phyloP scores from a whole-genome alignment of 805 yeast genomes.

The Nakazawaea populi region DNA sequence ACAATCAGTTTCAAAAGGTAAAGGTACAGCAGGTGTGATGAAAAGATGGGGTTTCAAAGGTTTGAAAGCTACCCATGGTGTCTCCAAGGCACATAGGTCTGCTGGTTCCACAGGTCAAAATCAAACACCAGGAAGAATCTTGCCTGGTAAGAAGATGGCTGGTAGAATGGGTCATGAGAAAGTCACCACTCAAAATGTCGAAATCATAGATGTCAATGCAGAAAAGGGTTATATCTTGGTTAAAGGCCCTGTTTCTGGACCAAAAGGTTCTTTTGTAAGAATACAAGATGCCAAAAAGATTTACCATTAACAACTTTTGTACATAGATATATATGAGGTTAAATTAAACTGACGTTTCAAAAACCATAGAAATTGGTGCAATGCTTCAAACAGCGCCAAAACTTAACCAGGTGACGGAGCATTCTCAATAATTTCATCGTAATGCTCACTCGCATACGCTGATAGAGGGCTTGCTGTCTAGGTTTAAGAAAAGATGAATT shows the following conservation, averaged over 20 bases:
- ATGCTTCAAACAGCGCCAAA: too few species aligned
- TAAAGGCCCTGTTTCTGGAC: slow-evolving; percentile 90
- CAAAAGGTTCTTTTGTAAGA: slow-evolving; percentile 67
- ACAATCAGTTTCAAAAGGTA: slow-evolving; percentile 78
- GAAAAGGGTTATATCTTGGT: slow-evolving; percentile 76
- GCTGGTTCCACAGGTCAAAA: slow-evolving; percentile 97
- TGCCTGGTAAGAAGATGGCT: slow-evolving; percentile 98
- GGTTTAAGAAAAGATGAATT: not conserved
- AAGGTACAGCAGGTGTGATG: slow-evolving; percentile 98
- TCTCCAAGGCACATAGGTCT: slow-evolving; percentile 84
- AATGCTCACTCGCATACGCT: too few species aligned
- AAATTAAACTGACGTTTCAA: too few species aligned
- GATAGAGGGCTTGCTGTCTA: too few species aligned
- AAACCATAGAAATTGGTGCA: too few species aligned
- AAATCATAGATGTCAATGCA: slow-evolving; percentile 74
- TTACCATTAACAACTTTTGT: slow-evolving; percentile 9
- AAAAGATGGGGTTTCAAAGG: slow-evolving; percentile 89
- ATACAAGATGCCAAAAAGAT: slow-evolving; percentile 72
- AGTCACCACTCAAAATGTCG: slow-evolving; percentile 69
- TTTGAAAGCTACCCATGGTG: slow-evolving; percentile 92
- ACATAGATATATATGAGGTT: not conserved
- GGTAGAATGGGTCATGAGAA: slow-evolving; percentile 87
- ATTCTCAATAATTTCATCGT: too few species aligned
- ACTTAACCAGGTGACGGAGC: too few species aligned
- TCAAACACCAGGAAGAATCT: slow-evolving; percentile 92